Evolutionary conservation across 176 grass and related monocot genomes (phyloP).

Genomic region (Poa annua): DNA sequence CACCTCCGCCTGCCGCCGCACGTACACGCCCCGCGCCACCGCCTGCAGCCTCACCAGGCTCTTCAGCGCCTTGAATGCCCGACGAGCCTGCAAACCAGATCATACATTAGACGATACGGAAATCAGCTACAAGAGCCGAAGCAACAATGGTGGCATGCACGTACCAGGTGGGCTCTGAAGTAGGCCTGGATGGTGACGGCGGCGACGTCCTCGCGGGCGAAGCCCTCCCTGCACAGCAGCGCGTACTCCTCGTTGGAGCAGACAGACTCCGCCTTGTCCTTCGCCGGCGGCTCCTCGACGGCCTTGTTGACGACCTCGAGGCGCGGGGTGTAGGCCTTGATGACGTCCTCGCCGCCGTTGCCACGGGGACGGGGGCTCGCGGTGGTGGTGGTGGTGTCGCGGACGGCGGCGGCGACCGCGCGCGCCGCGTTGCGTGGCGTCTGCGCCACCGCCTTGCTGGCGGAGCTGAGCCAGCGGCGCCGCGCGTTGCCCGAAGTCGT

Average conservation of each 20-base stretch:
- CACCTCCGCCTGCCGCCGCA: slow-evolving; percentile 77
- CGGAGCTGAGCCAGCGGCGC: slow-evolving; percentile 50
- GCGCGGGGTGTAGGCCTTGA: slow-evolving; percentile 51
- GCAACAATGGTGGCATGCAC: neutral
- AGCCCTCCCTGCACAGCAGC: slow-evolving; percentile 65
- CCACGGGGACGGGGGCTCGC: neutral
- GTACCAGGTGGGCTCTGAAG: slow-evolving; percentile 76
- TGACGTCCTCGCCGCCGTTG: neutral
- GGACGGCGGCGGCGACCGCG: neutral
- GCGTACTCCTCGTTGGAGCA: slow-evolving; percentile 66
- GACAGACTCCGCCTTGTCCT: slow-evolving; percentile 32
- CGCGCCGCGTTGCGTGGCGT: slow-evolving; percentile 40
- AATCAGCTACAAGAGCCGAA: neutral
- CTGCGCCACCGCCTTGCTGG: slow-evolving; percentile 34
- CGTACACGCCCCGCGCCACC: slow-evolving; percentile 79
- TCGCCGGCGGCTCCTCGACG: slow-evolving; percentile 9
- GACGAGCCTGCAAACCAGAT: slow-evolving; percentile 60
- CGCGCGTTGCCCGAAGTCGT: slow-evolving; percentile 8
- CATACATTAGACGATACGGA: neutral
- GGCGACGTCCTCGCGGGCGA: slow-evolving; percentile 70
- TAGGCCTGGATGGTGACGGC: slow-evolving; percentile 84
- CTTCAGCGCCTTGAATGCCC: slow-evolving; percentile 79
- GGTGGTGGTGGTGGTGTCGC: neutral
- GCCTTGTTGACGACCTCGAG: slow-evolving; percentile 19
- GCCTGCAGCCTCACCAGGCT: slow-evolving; percentile 95